Evolutionary conservation across 2,329 filamentous ascomycete species (phyloP), one percentile per base, ranked within the genome.

Genomic region (Calonectria ilicicola): DNA sequence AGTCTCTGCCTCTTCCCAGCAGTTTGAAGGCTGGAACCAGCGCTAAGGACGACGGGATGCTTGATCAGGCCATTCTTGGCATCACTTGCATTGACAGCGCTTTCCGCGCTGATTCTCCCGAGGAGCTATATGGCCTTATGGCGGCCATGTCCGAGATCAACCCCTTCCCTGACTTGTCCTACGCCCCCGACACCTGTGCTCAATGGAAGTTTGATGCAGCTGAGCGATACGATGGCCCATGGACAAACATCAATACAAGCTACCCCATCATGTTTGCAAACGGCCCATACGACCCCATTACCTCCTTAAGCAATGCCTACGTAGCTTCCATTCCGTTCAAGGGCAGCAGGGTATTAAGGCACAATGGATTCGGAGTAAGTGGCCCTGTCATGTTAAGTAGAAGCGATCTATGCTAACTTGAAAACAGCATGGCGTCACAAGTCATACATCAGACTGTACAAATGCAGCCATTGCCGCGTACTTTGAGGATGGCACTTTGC

Each of bases 401-500:
- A 5, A 15, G 17, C 14, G 4, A 5, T 12, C 7, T 9, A 6
- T 10, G 21, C 58, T 63, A 63, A 63, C 17, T 21, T 21, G 23
- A 26, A 2, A 44, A 42, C 23, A 72, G 46, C 53, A 70, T 19
- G 62, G 51, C 9, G 40, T 32, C 6, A 44, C 17, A 2, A 12
- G 2, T 3, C 63, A 73, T 21, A 19, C 47, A 2, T 73, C 67
- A 1, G 49, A 67, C n/a, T 73, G 64, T 21, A 65, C 63, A 5
- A 42, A 58, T 23, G 17, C 46, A 2, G 49, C 23, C 1, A 62
- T 73, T 29, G 17, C 38, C 5, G 44, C 42, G 27, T 73, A 70
- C 23, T 67, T 67, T n/a, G 38, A 60, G 27, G 44, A 64, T 8
- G 71, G 67, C 14, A 63, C 42, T 9, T 42, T 70, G 44, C 70